Base-by-base conservation (phyloP, 208 protist genomes). In the Borovskyia barvae region DNA sequence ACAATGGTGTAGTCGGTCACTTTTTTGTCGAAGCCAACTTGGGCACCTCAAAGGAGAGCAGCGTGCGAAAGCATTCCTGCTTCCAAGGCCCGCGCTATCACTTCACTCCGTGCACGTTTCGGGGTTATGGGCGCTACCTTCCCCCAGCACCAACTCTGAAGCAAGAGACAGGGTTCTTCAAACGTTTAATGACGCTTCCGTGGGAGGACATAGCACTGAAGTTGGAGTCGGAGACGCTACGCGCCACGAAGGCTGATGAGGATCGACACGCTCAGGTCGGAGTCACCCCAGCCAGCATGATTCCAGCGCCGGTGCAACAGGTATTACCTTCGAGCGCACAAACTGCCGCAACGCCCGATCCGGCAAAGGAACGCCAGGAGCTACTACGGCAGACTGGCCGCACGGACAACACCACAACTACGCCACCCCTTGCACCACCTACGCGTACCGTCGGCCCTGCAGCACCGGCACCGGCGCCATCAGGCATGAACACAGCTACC, bases 141-240 rank as follows among this genome's bases (percentile, higher is more conserved):
- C 87, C 87, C 4, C 75, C 80, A 3, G 72, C 62, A 15, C 80
- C 75, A 26, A 86, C 83, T 35, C 61, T 85, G 55, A 93, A 93
- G 72, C 75, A 88, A 50, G 81, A 93, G 54, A 85, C 76, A 6
- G 73, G 75, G 43, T 88, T 93, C 67, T 84, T 93, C 66, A 90
- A 91, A 48, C 81, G 87, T 29, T 71, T 91, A 47, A 87, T 90
- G 83, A 83, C 76, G 33, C 61, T 81, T 15, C 83, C 87, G 41
- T 93, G 82, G 81, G 83, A 91, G 64, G 87, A 93, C 29, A 71
- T 89, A 35, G 81, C 77, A 1, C 49, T 80, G 20, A 88, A 89
- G 71, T 35, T 93, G 2, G 87, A 90, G 52, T 77, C 62, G 8
- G 66, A 87, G 48, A 85, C 81, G 49, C 67, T 91, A 36, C 66